phyloP scores from a whole-genome alignment of 129 eudicot genomes.

The Flaveria sonorensis region DNA sequence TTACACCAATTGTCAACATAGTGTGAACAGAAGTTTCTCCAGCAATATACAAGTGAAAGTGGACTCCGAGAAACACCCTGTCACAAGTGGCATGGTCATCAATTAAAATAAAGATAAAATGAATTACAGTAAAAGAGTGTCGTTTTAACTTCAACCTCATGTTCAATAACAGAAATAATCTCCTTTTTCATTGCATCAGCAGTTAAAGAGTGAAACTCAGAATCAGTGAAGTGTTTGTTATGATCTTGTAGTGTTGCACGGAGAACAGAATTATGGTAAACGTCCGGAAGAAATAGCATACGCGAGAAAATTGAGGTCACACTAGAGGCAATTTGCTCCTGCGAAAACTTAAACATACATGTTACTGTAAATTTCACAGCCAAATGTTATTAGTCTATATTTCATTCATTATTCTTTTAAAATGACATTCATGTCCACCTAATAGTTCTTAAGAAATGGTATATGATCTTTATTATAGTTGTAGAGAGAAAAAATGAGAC shows the following conservation, averaged over 20 bases:
- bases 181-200: conserved; percentile 80
- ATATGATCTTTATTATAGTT: conserved; percentile 1
- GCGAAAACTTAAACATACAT: conserved; percentile 28
- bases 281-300: conserved; percentile 80
- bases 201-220: conserved; percentile 70
- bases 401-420: background rate
- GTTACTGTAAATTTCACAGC: background rate
- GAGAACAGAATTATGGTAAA: conserved; percentile 55
- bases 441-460: background rate
- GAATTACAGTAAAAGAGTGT: background rate
- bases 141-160: conserved; percentile 54
- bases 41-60: conserved; percentile 62
- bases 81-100: conserved; percentile 34
- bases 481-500: background rate
- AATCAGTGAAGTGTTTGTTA: conserved; percentile 76
- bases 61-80: conserved; percentile 73
- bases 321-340: conserved; percentile 74
- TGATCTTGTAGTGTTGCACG: conserved; percentile 72
- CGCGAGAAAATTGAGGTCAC: conserved; percentile 75
- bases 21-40: conserved; percentile 69
- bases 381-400: conserved; percentile 6
- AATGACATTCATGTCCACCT: background rate
- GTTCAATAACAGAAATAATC: conserved; percentile 70
- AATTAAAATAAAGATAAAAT: conserved; percentile 10
- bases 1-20: conserved; percentile 72